Percentiles rank a stretch among this genome's conserved stretches.
Evolutionary conservation across 75 land plant genomes (phyloP).

Genomic region (Adiantum capillusveneris): DNA sequence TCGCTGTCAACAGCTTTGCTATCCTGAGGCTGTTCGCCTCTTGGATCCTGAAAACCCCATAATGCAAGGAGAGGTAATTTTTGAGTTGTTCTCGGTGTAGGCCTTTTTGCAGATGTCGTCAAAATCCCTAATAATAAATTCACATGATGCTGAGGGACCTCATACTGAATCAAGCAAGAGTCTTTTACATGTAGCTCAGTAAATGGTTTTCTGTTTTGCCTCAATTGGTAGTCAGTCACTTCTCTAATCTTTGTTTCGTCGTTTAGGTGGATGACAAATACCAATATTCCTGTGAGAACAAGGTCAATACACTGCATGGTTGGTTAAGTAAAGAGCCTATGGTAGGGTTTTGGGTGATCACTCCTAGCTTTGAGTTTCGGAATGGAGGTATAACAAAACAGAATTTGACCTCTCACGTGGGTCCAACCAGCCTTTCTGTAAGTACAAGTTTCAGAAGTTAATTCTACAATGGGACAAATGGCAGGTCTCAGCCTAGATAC

Average conservation of each 20-base stretch:
- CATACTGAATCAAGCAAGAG: too few relatives aligned
- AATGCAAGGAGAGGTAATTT: conserved; percentile 68
- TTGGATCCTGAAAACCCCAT: conserved; percentile 40
- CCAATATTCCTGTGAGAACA: conserved; percentile 77
- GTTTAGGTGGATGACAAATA: conserved; percentile 96
- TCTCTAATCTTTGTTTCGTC: not conserved
- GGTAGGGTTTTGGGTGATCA: conserved; percentile 84
- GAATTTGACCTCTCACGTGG: conserved; percentile 83
- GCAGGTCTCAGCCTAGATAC: too few relatives aligned
- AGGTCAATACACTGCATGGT: conserved; percentile 74
- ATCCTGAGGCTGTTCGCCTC: conserved; percentile 79
- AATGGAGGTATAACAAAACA: conserved; percentile 90
- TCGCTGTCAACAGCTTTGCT: conserved; percentile 47
- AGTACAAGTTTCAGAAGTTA: too few relatives aligned
- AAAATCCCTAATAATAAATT: not conserved
- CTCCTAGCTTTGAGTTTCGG: conserved; percentile 81
- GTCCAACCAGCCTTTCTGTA: conserved; percentile 81
- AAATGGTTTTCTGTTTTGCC: too few relatives aligned
- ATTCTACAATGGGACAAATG: too few relatives aligned
- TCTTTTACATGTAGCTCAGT: too few relatives aligned
- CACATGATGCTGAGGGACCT: too few relatives aligned
- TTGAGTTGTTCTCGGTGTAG: too few relatives aligned
- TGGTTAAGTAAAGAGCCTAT: conserved; percentile 60
- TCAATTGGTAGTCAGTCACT: not conserved
- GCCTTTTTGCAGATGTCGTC: not conserved